These are phyloP conservation scores for Trypanosoma boissoni DNA, from an alignment of 208 protist species.

Conservation along the genomic window DNA sequence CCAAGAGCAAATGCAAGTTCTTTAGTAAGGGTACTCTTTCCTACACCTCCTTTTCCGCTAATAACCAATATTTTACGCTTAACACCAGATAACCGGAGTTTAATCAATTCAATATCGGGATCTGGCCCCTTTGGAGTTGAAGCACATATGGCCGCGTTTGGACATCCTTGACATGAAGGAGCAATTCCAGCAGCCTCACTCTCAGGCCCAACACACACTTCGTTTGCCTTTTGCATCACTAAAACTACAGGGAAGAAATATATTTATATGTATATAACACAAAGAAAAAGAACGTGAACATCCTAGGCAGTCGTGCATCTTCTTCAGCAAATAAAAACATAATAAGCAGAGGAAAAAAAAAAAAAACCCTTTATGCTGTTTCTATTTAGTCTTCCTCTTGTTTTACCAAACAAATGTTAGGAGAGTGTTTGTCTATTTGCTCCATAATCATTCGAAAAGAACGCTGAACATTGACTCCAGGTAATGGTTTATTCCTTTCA, in stretches of 20 bases:
- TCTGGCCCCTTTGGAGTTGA: slow-evolving; percentile 90
- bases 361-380: background rate
- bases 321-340: slow-evolving; percentile 7
- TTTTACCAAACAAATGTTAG: slow-evolving; percentile 39
- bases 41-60: slow-evolving; percentile 93
- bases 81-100: slow-evolving; percentile 67
- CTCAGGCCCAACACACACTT: slow-evolving; percentile 94
- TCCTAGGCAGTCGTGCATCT: too few relatives aligned
- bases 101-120: slow-evolving; percentile 88
- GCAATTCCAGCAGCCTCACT: slow-evolving; percentile 94
- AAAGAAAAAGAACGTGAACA: slow-evolving; percentile 12
- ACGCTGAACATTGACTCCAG: slow-evolving; percentile 63
- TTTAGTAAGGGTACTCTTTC: slow-evolving; percentile 93
- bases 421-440: slow-evolving; percentile 71
- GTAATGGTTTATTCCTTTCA: slow-evolving; percentile 58
- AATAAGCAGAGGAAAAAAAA: slow-evolving; percentile 8
- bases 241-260: slow-evolving; percentile 6
- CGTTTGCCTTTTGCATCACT: slow-evolving; percentile 27
- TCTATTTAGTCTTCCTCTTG: slow-evolving; percentile 6
- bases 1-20: slow-evolving; percentile 87
- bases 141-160: slow-evolving; percentile 97
- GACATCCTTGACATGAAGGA: slow-evolving; percentile 96
- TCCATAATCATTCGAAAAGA: slow-evolving; percentile 60
- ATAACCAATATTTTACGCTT: slow-evolving; percentile 89
- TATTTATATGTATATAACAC: slow-evolving; percentile 7